These are phyloP conservation scores for Delphinella strobiligena DNA, from an alignment of 2,329 filamentous ascomycete species.

Conservation along the genomic window DNA sequence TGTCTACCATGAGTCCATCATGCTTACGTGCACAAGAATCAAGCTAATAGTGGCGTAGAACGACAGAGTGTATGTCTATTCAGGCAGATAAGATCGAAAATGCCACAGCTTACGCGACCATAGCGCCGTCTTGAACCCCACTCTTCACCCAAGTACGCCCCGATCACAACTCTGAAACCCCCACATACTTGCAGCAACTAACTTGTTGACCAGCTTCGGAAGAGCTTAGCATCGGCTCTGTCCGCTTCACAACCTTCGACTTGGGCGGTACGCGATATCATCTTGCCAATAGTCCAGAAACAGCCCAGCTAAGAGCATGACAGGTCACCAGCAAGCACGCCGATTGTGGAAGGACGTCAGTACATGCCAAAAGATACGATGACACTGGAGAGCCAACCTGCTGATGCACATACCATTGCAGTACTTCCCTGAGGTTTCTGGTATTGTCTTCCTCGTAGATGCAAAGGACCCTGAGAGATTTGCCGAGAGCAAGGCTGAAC, in stretches of 20 bases:
- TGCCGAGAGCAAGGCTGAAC: slow-evolving; percentile 86
- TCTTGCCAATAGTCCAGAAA: slow-evolving; percentile 1
- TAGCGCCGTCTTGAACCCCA: slow-evolving; percentile 70
- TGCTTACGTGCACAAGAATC: neutral
- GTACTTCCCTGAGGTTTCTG: slow-evolving; percentile 91
- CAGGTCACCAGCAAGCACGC: slow-evolving; percentile 71
- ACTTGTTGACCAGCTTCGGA: slow-evolving; percentile 54
- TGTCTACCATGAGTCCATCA: slow-evolving; percentile 19
- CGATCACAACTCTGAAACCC: neutral
- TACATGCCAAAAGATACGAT: slow-evolving; percentile 1
- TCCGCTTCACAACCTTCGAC: slow-evolving; percentile 77
- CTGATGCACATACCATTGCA: too few relatives aligned
- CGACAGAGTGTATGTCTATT: slow-evolving; percentile 52
- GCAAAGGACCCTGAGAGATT: slow-evolving; percentile 96
- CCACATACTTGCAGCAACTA: neutral
- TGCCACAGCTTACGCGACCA: neutral
- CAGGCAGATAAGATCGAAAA: neutral
- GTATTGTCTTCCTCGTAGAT: slow-evolving; percentile 92
- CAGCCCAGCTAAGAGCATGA: neutral
- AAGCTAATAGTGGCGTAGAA: slow-evolving; percentile 39
- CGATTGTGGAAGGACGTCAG: slow-evolving; percentile 74
- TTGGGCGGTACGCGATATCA: slow-evolving; percentile 49
- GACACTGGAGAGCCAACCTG: too few relatives aligned
- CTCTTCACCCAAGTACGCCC: slow-evolving; percentile 73
- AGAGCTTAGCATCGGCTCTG: slow-evolving; percentile 80